These are phyloP conservation scores for Ilex paraguariensis DNA, from an alignment of 305 asterid species.

Conservation along the genomic window DNA sequence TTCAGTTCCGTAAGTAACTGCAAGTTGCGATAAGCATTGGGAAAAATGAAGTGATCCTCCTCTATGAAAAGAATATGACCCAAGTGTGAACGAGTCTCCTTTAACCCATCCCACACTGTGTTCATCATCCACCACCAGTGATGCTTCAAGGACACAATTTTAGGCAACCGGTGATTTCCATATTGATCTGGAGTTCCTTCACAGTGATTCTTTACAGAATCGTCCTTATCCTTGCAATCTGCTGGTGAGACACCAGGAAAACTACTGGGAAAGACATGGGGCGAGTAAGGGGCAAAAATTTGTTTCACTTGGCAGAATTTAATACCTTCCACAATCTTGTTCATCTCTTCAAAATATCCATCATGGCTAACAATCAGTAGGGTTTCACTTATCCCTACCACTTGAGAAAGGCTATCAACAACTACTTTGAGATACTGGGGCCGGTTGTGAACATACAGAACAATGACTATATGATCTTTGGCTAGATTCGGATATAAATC, in stretches of 20 bases:
- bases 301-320: conserved; percentile 89
- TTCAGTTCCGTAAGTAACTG: conserved; percentile 62
- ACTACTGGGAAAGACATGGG: conserved; percentile 50
- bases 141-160: conserved; percentile 82
- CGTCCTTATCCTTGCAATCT: conserved; percentile 75
- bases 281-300: conserved; percentile 86
- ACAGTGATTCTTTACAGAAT: conserved; percentile 47
- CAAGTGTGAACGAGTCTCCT: conserved; percentile 52
- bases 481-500: conserved; percentile 64
- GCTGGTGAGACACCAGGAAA: conserved; percentile 64
- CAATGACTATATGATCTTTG: conserved; percentile 59
- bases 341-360: conserved; percentile 81
- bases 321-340: conserved; percentile 56
- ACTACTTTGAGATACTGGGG: conserved; percentile 75
- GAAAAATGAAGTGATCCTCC: conserved; percentile 88
- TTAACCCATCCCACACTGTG: conserved; percentile 86
- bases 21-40: conserved; percentile 83
- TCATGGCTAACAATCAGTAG: conserved; percentile 86
- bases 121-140: conserved; percentile 99
- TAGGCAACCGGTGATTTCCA: conserved; percentile 82
- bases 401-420: conserved; percentile 70
- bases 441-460: conserved; percentile 92
- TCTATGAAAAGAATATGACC: conserved; percentile 89
- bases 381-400: conserved; percentile 71
- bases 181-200: conserved; percentile 83